Percentiles rank a stretch among this genome's conserved stretches.
Conservation (phyloP, 2,329 filamentous ascomycete genomes). For the Fusarium denticulatum region DNA sequence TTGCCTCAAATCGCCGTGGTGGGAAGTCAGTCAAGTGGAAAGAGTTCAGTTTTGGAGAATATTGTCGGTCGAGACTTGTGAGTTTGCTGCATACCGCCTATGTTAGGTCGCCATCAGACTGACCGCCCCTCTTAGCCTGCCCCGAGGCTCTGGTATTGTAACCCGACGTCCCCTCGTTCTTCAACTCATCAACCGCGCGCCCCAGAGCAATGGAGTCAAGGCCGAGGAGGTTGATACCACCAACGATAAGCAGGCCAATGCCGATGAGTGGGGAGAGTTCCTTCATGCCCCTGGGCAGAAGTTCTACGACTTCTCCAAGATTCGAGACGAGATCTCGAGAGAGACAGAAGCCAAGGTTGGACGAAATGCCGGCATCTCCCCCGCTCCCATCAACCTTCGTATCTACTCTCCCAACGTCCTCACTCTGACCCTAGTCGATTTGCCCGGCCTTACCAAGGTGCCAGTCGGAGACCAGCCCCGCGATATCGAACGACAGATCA, state of each 20-base stretch:
- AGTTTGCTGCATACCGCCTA: slow-evolving; percentile 52
- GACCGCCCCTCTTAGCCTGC: slow-evolving; percentile 69
- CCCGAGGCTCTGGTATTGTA: slow-evolving; percentile 96
- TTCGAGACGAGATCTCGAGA: slow-evolving; percentile 94
- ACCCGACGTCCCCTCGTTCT: slow-evolving; percentile 95
- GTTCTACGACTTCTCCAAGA: slow-evolving; percentile 98
- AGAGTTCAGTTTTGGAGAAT: slow-evolving; percentile 98
- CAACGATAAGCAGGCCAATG: slow-evolving; percentile 87
- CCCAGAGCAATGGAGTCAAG: slow-evolving; percentile 78
- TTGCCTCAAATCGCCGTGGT: slow-evolving; percentile 98
- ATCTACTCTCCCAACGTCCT: slow-evolving; percentile 99
- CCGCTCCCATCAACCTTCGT: slow-evolving; percentile 94
- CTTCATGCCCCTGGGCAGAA: slow-evolving; percentile 97
- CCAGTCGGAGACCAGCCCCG: slow-evolving; percentile 95
- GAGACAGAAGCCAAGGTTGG: slow-evolving; percentile 98
- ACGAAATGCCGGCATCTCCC: slow-evolving; percentile 94
- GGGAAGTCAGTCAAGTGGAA: slow-evolving; percentile 97
- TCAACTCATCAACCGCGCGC: slow-evolving; percentile 92
- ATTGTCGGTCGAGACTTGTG: slow-evolving; percentile 99
- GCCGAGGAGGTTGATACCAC: slow-evolving; percentile 71
- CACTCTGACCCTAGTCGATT: slow-evolving; percentile 93
- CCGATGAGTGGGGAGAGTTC: slow-evolving; percentile 98
- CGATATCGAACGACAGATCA: slow-evolving; percentile 96
- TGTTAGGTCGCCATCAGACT: slow-evolving; percentile 15
- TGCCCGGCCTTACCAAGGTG: slow-evolving; percentile 96